These are phyloP conservation scores for Brassica napus DNA, from an alignment of 345 rosid genomes.

Conservation along the genomic window DNA sequence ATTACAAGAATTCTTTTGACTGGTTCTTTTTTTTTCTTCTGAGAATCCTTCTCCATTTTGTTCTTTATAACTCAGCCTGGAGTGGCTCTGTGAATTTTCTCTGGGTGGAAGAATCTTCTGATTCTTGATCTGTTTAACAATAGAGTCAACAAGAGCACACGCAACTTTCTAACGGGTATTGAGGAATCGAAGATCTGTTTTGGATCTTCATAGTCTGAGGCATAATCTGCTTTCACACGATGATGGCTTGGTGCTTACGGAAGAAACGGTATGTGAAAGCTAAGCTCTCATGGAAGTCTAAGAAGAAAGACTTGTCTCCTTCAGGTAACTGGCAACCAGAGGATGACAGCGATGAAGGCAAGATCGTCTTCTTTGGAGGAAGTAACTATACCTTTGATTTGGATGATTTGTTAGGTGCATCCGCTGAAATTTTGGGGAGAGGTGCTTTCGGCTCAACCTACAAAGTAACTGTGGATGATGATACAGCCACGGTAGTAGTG, in stretches of 20 bases:
- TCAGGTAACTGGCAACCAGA: slow-evolving; percentile 58
- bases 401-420: slow-evolving; percentile 76
- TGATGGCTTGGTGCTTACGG: slow-evolving; percentile 55
- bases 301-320: slow-evolving; percentile 61
- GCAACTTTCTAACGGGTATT: slow-evolving; percentile 45
- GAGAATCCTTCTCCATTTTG: background rate
- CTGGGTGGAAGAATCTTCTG: slow-evolving; percentile 27
- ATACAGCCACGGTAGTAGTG: slow-evolving; percentile 63
- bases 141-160: slow-evolving; percentile 59
- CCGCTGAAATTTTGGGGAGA: slow-evolving; percentile 77
- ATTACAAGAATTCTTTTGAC: slow-evolving; percentile 5
- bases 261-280: slow-evolving; percentile 44
- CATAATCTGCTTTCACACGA: slow-evolving; percentile 42
- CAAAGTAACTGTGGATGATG: slow-evolving; percentile 71
- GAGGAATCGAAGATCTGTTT: slow-evolving; percentile 62
- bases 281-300: slow-evolving; percentile 26
- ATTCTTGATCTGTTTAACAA: slow-evolving; percentile 43
- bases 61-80: background rate
- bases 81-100: slow-evolving; percentile 37
- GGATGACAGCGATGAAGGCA: slow-evolving; percentile 64
- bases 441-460: slow-evolving; percentile 64
- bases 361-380: slow-evolving; percentile 62
- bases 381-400: slow-evolving; percentile 58
- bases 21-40: slow-evolving; percentile 40
- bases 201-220: slow-evolving; percentile 43